Evolutionary conservation across 2,329 filamentous ascomycete genomes (phyloP).

Genomic region (Conoideocrella luteorostrata): DNA sequence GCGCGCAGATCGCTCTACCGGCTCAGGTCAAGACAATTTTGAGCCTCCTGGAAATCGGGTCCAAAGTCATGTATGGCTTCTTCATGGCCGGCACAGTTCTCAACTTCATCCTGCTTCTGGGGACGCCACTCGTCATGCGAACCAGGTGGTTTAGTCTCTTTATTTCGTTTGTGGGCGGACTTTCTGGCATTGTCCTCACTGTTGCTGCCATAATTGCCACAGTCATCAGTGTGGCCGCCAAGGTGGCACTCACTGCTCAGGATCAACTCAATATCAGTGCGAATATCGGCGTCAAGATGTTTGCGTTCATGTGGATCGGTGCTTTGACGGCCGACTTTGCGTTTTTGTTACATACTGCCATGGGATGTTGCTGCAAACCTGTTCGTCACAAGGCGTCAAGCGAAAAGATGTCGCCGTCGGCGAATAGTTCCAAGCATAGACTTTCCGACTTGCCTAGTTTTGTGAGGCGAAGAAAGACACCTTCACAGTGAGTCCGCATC

Average conservation of each 20-base stretch:
- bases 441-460: conserved; percentile 20
- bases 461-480: conserved; percentile 22
- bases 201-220: conserved; percentile 71
- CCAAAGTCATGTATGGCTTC: conserved; percentile 82
- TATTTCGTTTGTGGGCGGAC: conserved; percentile 59
- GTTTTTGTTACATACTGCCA: conserved; percentile 65
- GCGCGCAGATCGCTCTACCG: conserved; percentile 77
- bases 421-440: conserved; percentile 13
- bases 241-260: conserved; percentile 65
- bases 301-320: conserved; percentile 86
- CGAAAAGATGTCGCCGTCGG: conserved; percentile 3
- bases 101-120: conserved; percentile 65
- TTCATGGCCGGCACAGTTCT: conserved; percentile 69
- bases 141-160: conserved; percentile 60
- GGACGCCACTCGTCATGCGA: conserved; percentile 49
- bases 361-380: conserved; percentile 67
- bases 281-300: conserved; percentile 64
- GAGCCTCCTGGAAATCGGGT: conserved; percentile 65
- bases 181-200: conserved; percentile 60
- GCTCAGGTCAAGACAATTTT: conserved; percentile 67
- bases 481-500: no score
- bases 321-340: conserved; percentile 60
- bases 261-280: conserved; percentile 71
- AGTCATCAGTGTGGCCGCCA: conserved; percentile 76
- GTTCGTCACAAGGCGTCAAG: conserved; percentile 11